Evolutionary conservation across 805 yeast genomes (phyloP), one percentile per base, ranked within the genome.

Genomic region (Komagataella pastoris): DNA sequence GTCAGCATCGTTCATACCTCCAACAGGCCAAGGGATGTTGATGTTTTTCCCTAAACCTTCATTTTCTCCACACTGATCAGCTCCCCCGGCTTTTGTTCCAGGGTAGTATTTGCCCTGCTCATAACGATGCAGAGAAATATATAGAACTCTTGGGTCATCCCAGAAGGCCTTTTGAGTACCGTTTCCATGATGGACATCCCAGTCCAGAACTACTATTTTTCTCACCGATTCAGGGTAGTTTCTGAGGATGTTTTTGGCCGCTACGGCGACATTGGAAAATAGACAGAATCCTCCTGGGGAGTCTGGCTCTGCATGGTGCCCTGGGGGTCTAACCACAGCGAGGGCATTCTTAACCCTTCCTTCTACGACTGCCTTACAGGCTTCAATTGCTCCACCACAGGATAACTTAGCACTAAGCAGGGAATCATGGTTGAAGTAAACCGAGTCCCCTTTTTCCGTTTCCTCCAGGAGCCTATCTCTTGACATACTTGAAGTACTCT

Each of bases 131-230:
- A 91, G 68, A 0, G 98, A 90, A 47, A 93, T 80, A 66, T 93
- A 93, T 43, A 93, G 73, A 7, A 93, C 97, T 52, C 95, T 72
- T 24, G 95, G 95, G 62, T 93, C 97, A 56, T 87, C 78, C 57
- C 79, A 79, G 59, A 93, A 93, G 2, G 95, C 88, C 63, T 85
- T 84, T 66, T 93, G 99, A 1, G 99, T 93, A 45, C 99, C 99
- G 65, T 93, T 93, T 23, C 99, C 99, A 65, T 93, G 99, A 67
- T 93, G 99, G 49, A 93, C 89, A 66, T 93, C 99, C 99, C 99
- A 93, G 66, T 93, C 99, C 19, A 90, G 61, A 54, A 93, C 82
- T 53, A 88, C 79, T 45, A 93, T 87, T 58, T 78, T 78, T 55
- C 95, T 74, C 6, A 91, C 95, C 23, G 88, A 77, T 60, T 91